Conservation (phyloP, 768 basidiomycete species). For the Naematelia aurantialba region DNA sequence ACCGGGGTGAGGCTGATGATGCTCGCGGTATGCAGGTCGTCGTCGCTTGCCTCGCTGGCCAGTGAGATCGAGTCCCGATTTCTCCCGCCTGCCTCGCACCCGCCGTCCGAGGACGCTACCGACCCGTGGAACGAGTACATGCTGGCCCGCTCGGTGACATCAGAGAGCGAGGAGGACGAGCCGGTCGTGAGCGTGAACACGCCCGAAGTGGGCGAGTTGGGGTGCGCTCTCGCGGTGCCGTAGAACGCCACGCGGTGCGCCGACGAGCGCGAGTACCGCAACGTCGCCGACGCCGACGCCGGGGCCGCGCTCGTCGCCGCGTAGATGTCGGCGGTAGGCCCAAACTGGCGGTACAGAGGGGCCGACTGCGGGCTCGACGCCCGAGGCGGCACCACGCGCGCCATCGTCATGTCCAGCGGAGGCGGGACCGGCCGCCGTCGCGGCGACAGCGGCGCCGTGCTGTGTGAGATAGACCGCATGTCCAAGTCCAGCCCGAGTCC, state of each 20-base stretch:
- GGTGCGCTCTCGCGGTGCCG: conserved; percentile 31
- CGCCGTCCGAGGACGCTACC: conserved; percentile 3
- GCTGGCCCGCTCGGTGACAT: conserved; percentile 3
- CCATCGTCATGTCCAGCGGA: conserved; percentile 22
- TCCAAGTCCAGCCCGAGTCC: conserved; percentile 32
- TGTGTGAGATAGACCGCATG: conserved; percentile 14
- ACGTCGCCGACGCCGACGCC: conserved; percentile 8
- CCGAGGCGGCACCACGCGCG: neutral
- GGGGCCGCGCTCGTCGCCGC: conserved; percentile 2
- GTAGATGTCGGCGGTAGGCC: neutral
- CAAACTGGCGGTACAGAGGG: neutral
- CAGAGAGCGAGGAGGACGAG: conserved; percentile 2
- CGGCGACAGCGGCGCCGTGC: conserved; percentile 34
- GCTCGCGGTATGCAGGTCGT: conserved; percentile 39
- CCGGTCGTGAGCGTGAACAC: conserved; percentile 21
- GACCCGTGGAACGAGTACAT: neutral
- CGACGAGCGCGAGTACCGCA: neutral
- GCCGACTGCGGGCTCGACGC: conserved; percentile 9
- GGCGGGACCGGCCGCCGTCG: conserved; percentile 17
- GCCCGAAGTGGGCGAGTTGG: conserved; percentile 29
- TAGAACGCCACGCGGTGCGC: conserved; percentile 38
- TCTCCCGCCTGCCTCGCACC: conserved; percentile 1
- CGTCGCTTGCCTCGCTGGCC: conserved; percentile 39
- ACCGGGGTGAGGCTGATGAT: conserved; percentile 33
- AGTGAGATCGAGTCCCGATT: conserved; percentile 26